Percentiles rank a stretch among this genome's conserved stretches.
phyloP scores from a whole-genome alignment of 371 early-diverging fungal genomes.

The Catenaria anguillulae region DNA sequence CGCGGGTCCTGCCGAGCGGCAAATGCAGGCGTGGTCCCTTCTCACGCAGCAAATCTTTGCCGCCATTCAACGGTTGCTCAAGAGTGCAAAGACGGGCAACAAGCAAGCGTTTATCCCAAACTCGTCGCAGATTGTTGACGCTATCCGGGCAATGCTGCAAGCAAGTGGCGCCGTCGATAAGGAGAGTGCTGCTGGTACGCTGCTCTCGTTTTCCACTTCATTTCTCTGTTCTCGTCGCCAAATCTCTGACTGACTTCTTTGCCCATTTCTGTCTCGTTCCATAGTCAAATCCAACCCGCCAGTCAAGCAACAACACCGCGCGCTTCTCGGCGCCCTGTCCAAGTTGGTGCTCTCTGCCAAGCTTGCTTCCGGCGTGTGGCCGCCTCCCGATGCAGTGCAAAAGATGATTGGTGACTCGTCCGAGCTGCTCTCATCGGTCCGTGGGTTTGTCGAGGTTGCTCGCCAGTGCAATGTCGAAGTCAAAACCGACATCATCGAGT shows the following conservation, averaged over 20 bases:
- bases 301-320: constrained; percentile 57
- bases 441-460: constrained; percentile 23
- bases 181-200: constrained; percentile 23
- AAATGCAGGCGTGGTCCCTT: constrained; percentile 16
- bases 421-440: constrained; percentile 15
- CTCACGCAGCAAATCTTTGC: constrained; percentile 13
- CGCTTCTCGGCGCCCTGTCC: constrained; percentile 60
- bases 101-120: constrained; percentile 19
- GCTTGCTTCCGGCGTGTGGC: constrained; percentile 60
- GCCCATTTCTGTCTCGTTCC: no score
- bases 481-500: constrained; percentile 15
- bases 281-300: constrained; percentile 19
- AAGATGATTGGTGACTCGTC: constrained; percentile 41
- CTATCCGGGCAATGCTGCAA: constrained; percentile 67
- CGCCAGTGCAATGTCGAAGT: constrained; percentile 15
- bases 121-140: constrained; percentile 45
- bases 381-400: constrained; percentile 54
- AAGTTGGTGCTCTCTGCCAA: constrained; percentile 71
- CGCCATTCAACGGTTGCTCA: constrained; percentile 10
- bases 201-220: neutral
- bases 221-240: constrained; percentile 24
- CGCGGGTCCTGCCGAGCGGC: constrained; percentile 4
- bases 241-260: constrained; percentile 15
- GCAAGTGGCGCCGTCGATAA: constrained; percentile 58
- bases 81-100: neutral